A percentile compares a stretch with the other conserved stretches of the same genome.
Evolutionary conservation across 495 filamentous ascomycete species (phyloP).

Genomic region (Daldinia concentrica): DNA sequence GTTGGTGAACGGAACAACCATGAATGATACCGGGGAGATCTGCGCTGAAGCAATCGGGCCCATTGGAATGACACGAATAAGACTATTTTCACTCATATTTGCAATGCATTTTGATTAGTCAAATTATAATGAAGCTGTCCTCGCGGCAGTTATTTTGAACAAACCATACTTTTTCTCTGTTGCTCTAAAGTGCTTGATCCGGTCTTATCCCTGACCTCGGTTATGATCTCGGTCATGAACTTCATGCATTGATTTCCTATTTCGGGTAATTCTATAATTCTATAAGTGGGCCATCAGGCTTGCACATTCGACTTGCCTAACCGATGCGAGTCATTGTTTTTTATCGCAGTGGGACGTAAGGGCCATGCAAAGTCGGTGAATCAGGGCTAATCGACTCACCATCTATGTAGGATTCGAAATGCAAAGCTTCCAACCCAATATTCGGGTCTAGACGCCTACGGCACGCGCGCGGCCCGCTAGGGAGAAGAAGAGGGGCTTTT

Average conservation of each 20-base stretch:
- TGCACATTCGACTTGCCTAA: neutral
- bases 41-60: constrained; percentile 29
- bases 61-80: constrained; percentile 36
- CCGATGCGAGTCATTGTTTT: constrained; percentile 35
- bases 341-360: constrained; percentile 27
- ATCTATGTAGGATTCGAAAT: neutral
- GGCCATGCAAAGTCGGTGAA: constrained; percentile 39
- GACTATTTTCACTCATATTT: constrained; percentile 37
- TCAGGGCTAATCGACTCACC: constrained; percentile 10
- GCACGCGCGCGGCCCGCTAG: constrained; percentile 37
- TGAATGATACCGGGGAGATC: constrained; percentile 40
- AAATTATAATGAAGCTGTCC: constrained; percentile 34
- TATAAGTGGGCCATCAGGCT: constrained; percentile 14
- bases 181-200: neutral
- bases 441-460: constrained; percentile 25
- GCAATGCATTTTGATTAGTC: constrained; percentile 22
- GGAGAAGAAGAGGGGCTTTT: constrained; percentile 29
- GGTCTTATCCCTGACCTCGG: constrained; percentile 14
- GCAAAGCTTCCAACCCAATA: constrained; percentile 15
- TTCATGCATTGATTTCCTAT: constrained; percentile 27
- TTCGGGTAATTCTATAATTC: constrained; percentile 30
- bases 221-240: neutral
- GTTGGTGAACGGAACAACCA: constrained; percentile 36
- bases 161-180: constrained; percentile 18
- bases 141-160: constrained; percentile 23